phyloP scores from a whole-genome alignment of 2,329 filamentous ascomycete species.

The Colletotrichum sp. region DNA sequence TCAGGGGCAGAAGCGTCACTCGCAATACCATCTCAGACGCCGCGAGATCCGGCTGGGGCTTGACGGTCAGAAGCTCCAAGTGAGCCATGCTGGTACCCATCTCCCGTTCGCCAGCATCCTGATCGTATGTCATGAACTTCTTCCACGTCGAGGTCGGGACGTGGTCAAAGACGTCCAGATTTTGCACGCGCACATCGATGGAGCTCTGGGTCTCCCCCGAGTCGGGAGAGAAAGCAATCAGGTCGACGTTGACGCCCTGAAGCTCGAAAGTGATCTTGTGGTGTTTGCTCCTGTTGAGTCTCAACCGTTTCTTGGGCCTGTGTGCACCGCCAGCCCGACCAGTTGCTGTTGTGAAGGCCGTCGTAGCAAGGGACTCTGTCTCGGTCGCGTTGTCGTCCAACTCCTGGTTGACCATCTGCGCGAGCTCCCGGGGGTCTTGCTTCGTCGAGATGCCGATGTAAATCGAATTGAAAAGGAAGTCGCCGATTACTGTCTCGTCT shows the following conservation, averaged over 20 bases:
- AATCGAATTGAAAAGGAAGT: constrained; percentile 98
- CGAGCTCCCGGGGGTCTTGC: constrained; percentile 81
- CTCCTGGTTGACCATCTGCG: constrained; percentile 84
- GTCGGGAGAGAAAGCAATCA: constrained; percentile 79
- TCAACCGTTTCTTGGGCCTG: constrained; percentile 61
- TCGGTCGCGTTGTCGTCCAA: constrained; percentile 87
- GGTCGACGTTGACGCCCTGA: constrained; percentile 80
- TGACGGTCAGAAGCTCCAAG: constrained; percentile 85
- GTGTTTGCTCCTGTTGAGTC: constrained; percentile 81
- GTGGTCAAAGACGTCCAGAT: constrained; percentile 92
- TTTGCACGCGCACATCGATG: constrained; percentile 79
- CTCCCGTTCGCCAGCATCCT: constrained; percentile 85
- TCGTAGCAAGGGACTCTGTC: constrained; percentile 86
- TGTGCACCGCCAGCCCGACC: constrained; percentile 49
- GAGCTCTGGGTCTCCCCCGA: constrained; percentile 86
- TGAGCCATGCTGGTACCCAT: constrained; percentile 89
- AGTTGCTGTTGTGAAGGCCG: constrained; percentile 67
- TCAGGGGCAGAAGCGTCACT: constrained; percentile 79
- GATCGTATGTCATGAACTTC: constrained; percentile 95
- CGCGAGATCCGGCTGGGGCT: constrained; percentile 80
- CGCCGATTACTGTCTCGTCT: constrained; percentile 86
- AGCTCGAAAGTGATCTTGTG: constrained; percentile 98
- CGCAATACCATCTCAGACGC: constrained; percentile 90
- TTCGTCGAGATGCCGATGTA: constrained; percentile 93
- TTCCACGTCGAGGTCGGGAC: constrained; percentile 96